These are phyloP conservation scores for Populus hybrid DNA, from an alignment of 441 rosid genomes.

Conservation along the genomic window DNA sequence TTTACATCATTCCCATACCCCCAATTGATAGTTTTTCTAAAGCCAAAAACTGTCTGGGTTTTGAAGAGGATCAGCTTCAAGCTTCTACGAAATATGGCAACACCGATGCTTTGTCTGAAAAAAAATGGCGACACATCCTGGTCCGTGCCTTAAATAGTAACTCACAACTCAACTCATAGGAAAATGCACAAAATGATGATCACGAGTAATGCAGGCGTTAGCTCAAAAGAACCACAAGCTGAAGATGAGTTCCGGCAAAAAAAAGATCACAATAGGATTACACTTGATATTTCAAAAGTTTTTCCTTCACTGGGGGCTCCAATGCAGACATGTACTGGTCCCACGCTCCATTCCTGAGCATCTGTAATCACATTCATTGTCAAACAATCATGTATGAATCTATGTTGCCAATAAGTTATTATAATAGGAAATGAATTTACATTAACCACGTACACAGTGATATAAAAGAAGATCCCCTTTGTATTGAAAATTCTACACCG, in stretches of 20 bases:
- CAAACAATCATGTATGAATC: background rate
- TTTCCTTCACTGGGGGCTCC: constrained; percentile 87
- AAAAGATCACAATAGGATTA: constrained; percentile 22
- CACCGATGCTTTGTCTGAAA: constrained; percentile 16
- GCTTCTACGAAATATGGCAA: constrained; percentile 23
- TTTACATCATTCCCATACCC: constrained; percentile 18
- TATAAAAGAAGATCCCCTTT: background rate
- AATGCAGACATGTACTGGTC: constrained; percentile 82
- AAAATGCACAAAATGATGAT: constrained; percentile 23
- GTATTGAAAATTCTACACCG: background rate
- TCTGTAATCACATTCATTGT: constrained; percentile 41
- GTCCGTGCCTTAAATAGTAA: constrained; percentile 14
- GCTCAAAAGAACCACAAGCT: too few relatives aligned
- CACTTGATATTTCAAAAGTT: constrained; percentile 78
- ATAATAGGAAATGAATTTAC: background rate
- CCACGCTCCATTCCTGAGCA: constrained; percentile 88
- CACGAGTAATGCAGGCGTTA: constrained; percentile 18
- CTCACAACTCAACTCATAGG: constrained; percentile 23
- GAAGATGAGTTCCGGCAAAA: constrained; percentile 7
- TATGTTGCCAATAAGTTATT: background rate
- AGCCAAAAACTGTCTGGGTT: constrained; percentile 4
- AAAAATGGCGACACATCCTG: constrained; percentile 21
- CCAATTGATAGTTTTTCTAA: constrained; percentile 3
- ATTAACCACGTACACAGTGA: background rate
- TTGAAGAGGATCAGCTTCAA: constrained; percentile 24